phyloP scores from a whole-genome alignment of 2,329 filamentous ascomycete species.

The Diaporthe citriasiana region DNA sequence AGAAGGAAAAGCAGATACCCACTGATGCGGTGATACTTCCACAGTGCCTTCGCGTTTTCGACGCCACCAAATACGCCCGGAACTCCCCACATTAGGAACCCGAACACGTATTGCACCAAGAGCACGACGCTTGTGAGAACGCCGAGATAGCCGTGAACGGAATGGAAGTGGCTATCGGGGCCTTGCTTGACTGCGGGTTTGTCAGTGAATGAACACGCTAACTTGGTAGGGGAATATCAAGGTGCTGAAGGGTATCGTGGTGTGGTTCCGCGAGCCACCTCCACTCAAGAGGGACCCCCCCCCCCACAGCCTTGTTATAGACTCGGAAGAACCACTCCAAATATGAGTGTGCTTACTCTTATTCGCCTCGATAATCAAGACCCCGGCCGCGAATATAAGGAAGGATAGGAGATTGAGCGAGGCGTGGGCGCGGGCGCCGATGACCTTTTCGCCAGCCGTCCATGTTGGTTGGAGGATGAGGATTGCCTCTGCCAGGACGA shows the following conservation, averaged over 20 bases:
- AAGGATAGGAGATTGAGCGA: slow-evolving; percentile 77
- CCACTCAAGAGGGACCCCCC: neutral
- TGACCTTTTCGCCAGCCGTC: slow-evolving; percentile 78
- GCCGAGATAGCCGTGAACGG: slow-evolving; percentile 86
- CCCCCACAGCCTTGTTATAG: too few species aligned
- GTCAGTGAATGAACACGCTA: neutral
- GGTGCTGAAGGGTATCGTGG: neutral
- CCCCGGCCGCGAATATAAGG: slow-evolving; percentile 72
- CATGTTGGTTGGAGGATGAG: slow-evolving; percentile 91
- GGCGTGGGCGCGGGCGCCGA: slow-evolving; percentile 63
- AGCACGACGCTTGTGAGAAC: slow-evolving; percentile 79
- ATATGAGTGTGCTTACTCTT: slow-evolving; percentile 71
- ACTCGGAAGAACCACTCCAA: neutral
- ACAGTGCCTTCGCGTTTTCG: slow-evolving; percentile 83
- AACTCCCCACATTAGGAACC: slow-evolving; percentile 85
- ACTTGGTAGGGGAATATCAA: neutral
- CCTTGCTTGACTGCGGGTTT: slow-evolving; percentile 23
- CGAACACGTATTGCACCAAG: slow-evolving; percentile 80
- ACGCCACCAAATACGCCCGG: slow-evolving; percentile 83
- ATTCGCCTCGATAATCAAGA: slow-evolving; percentile 84
- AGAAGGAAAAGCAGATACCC: slow-evolving; percentile 82
- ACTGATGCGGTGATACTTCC: slow-evolving; percentile 87
- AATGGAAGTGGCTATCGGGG: slow-evolving; percentile 80
- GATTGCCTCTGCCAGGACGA: slow-evolving; percentile 83
- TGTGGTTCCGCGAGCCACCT: neutral